phyloP scores from a whole-genome alignment of 768 basidiomycete species.

The Amanita rimosa region DNA sequence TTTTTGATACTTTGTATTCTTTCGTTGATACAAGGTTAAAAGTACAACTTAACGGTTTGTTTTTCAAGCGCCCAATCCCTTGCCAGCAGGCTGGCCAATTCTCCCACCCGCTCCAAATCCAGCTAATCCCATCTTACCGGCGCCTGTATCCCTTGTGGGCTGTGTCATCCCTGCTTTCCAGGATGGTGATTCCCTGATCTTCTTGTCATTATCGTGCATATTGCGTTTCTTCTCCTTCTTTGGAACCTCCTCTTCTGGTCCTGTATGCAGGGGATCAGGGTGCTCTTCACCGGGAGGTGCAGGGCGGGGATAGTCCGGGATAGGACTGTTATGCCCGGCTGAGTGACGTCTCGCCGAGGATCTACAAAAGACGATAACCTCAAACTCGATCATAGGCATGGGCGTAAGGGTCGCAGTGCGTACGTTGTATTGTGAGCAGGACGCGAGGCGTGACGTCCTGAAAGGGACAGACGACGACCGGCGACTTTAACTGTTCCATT shows the following conservation, averaged over 20 bases:
- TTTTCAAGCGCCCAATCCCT: conserved; percentile 13
- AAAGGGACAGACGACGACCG: conserved; percentile 13
- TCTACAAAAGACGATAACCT: background rate
- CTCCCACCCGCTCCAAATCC: conserved; percentile 34
- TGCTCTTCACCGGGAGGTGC: conserved; percentile 24
- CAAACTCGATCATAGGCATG: background rate
- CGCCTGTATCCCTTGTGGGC: conserved; percentile 32
- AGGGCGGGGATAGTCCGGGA: conserved; percentile 42
- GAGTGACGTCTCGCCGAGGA: background rate
- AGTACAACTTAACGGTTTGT: background rate
- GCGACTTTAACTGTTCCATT: conserved; percentile 17
- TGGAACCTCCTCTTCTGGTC: conserved; percentile 33
- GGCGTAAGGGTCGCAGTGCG: too few relatives aligned
- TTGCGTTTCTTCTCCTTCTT: conserved; percentile 40
- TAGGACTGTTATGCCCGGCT: conserved; percentile 1
- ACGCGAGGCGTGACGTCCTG: conserved; percentile 3
- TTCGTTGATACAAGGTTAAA: too few relatives aligned
- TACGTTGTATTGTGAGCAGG: conserved; percentile 6
- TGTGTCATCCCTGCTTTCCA: conserved; percentile 35
- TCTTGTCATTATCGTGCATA: conserved; percentile 28
- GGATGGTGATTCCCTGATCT: conserved; percentile 32
- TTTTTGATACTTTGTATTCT: conserved; percentile 13
- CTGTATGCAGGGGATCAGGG: conserved; percentile 15
- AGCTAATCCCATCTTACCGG: conserved; percentile 14
- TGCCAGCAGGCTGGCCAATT: conserved; percentile 50